Conservation (phyloP, 2,329 filamentous ascomycete species). For the Hypoxylon rubiginosum region DNA sequence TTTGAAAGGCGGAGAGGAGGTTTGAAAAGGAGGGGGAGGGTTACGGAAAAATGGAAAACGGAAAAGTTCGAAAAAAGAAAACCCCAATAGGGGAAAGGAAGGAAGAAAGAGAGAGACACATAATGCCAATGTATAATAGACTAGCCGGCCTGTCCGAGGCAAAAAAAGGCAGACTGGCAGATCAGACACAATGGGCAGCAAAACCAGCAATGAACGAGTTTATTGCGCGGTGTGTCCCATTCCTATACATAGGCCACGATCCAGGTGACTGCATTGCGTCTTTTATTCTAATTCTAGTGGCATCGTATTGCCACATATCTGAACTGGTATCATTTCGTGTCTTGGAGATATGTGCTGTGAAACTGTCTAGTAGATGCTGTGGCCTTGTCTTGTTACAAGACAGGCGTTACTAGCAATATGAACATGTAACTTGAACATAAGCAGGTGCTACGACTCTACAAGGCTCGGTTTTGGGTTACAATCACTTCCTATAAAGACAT, state of each 20-base stretch:
- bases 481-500: too few relatives aligned
- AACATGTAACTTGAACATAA: background rate
- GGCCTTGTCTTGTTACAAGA: background rate
- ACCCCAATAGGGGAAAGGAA: background rate
- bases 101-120: background rate
- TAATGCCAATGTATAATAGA: slow-evolving; percentile 35
- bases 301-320: background rate
- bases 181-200: slow-evolving; percentile 1
- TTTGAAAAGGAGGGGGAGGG: background rate
- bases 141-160: slow-evolving; percentile 14
- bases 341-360: background rate
- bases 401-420: background rate
- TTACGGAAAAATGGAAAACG: background rate
- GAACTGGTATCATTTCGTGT: background rate
- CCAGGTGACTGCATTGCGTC: background rate
- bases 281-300: background rate
- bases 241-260: background rate
- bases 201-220: slow-evolving; percentile 16
- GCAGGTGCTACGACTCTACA: too few relatives aligned
- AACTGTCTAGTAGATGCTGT: background rate
- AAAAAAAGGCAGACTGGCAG: slow-evolving; percentile 4
- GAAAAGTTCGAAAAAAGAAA: background rate
- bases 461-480: too few relatives aligned
- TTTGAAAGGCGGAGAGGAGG: background rate
- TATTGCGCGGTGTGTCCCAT: background rate